Conservation (phyloP, 805 yeast species). For the Candida pini region DNA sequence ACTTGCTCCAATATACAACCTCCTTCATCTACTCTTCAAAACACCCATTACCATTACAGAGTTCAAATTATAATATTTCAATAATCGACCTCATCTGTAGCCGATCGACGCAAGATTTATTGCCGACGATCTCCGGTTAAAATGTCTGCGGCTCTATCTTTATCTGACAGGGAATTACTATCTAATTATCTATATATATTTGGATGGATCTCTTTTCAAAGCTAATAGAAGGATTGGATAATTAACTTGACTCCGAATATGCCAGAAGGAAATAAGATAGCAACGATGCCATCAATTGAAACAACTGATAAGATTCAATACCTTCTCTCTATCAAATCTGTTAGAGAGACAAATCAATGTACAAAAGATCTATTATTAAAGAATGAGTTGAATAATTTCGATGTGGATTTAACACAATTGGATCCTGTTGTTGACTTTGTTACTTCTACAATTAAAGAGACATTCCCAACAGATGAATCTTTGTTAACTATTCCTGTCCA, state of each 20-base stretch:
- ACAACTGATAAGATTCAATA: constrained; percentile 23
- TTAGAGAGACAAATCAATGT: constrained; percentile 44
- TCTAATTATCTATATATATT: not conserved
- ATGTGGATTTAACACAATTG: constrained; percentile 39
- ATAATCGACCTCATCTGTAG: not conserved
- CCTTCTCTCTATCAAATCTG: constrained; percentile 47
- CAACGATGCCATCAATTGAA: constrained; percentile 4
- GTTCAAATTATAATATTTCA: not conserved
- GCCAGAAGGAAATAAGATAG: not conserved
- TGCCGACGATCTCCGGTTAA: constrained; percentile 1
- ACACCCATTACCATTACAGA: too few species aligned
- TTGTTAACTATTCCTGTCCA: constrained; percentile 52
- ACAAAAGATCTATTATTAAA: constrained; percentile 36
- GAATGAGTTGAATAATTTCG: constrained; percentile 36
- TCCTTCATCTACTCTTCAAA: too few species aligned
- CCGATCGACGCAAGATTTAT: too few species aligned
- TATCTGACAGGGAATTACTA: too few species aligned
- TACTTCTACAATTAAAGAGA: constrained; percentile 36
- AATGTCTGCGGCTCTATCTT: not conserved
- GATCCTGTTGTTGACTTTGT: constrained; percentile 41
- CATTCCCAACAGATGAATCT: constrained; percentile 36
- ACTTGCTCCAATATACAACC: too few species aligned
- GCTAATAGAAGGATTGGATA: not conserved
- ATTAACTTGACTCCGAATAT: not conserved
- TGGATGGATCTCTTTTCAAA: not conserved